Evolutionary conservation across 2,329 filamentous ascomycete genomes (phyloP), one percentile per base, ranked within the genome.

Genomic region (Thermoascus crustaceus): DNA sequence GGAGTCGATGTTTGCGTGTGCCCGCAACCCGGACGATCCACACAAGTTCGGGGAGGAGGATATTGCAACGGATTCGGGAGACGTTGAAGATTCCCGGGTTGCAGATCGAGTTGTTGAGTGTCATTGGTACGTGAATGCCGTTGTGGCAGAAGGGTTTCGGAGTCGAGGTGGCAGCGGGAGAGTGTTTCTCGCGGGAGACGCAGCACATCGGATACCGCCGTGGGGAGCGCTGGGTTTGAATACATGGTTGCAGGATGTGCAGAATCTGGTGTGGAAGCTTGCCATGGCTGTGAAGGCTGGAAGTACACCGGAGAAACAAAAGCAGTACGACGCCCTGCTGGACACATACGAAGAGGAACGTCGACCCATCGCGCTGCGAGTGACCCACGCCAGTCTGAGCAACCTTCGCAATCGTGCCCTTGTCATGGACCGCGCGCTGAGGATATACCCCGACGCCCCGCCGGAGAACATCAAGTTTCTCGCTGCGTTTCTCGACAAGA

Each of bases 221-320:
- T 57, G 52, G 45, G 57, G 57, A 10, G 60, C 52, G 4, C 48
- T 61, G 3, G 60, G 60, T 3, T 43, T 55, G 35, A 64, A 64
- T 35, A 60, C 57, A 1, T 60, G 58, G 8, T 45, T 63, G 3
- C 55, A 60, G 37, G 60, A 64, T 35, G 55, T 50, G 1, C 52
- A 58, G 22, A 63, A 63, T 37, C 46, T 64, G 6, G 47, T 53
- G 3, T 64, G 60, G 60, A 64, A 63, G 37, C 46, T 62, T 5
- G 48, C 48, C 10, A 42, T 55, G 10, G 53, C 48, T 5, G 27
- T 57, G 8, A 42, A 47, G 13, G 43, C 39, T n/a, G 25, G 37
- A 7, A n/a, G n/a, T 5, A 13, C 18, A 22, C 18, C 23, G 10
- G 18, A 32, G 4, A 23, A 23, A n/a, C 21, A 32, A 22, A 9